These are phyloP conservation scores for Phaseolus coccineus DNA, from an alignment of 331 rosid genomes.

Conservation along the genomic window DNA sequence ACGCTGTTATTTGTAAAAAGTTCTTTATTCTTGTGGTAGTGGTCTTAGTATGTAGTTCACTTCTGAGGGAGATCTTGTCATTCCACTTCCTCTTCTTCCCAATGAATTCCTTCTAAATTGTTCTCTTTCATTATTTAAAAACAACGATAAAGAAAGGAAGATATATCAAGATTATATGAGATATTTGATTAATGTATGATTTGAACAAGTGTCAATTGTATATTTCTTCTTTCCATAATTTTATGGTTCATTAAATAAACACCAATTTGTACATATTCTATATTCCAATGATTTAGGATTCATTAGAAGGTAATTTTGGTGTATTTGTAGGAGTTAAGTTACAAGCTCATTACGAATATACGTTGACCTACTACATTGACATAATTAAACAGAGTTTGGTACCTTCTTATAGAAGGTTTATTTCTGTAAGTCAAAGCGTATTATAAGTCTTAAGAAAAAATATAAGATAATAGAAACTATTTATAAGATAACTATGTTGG, in stretches of 20 bases:
- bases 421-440: neutral
- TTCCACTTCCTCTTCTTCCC: constrained; percentile 15
- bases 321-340: neutral
- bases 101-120: constrained; percentile 18
- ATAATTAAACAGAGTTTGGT: neutral
- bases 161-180: neutral
- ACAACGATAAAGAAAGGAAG: neutral
- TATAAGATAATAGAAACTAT: too few species aligned
- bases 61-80: constrained; percentile 32
- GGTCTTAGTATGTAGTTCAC: neutral
- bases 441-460: too few species aligned
- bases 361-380: neutral
- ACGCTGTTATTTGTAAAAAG: neutral
- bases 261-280: neutral
- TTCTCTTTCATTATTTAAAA: neutral
- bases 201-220: neutral
- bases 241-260: neutral
- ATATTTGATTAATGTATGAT: neutral
- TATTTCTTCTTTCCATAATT: neutral
- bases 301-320: neutral
- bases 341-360: neutral
- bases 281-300: neutral
- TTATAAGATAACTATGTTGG: too few species aligned
- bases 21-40: neutral
- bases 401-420: neutral